Percentiles rank a stretch among this genome's conserved stretches.
These are phyloP conservation scores for Botrytis squamosa DNA, from an alignment of 2,329 filamentous ascomycete genomes.

Conservation along the genomic window DNA sequence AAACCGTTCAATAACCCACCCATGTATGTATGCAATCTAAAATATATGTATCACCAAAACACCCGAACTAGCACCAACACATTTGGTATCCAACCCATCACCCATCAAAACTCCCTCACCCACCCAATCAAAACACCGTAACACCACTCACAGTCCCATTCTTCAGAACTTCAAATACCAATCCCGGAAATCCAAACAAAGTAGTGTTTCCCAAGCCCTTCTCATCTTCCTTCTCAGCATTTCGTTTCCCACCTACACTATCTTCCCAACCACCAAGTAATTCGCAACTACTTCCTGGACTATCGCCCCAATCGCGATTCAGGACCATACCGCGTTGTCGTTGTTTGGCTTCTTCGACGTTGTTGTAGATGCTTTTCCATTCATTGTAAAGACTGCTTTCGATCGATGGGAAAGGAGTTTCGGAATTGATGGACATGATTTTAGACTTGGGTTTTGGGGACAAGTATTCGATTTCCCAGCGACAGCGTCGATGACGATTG, in stretches of 20 bases:
- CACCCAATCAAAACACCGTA: slow-evolving; percentile 68
- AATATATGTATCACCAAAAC: slow-evolving; percentile 4
- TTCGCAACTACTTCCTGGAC: slow-evolving; percentile 85
- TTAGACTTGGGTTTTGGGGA: slow-evolving; percentile 42
- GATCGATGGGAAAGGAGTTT: slow-evolving; percentile 73
- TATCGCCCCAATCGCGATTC: slow-evolving; percentile 88
- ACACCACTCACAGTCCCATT: slow-evolving; percentile 86
- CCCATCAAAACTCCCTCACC: slow-evolving; percentile 15
- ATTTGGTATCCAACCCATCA: slow-evolving; percentile 2
- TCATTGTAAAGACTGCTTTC: slow-evolving; percentile 65
- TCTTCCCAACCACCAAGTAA: slow-evolving; percentile 82
- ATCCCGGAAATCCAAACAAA: slow-evolving; percentile 86
- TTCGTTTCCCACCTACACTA: slow-evolving; percentile 47
- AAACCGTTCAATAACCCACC: not conserved
- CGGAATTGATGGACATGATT: slow-evolving; percentile 43
- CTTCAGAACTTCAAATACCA: slow-evolving; percentile 94
- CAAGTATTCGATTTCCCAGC: slow-evolving; percentile 74
- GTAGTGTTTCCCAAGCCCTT: slow-evolving; percentile 70
- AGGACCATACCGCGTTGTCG: slow-evolving; percentile 77
- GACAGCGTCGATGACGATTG: slow-evolving; percentile 85
- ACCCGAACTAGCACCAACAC: not conserved
- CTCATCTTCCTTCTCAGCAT: slow-evolving; percentile 50
- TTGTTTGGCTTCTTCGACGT: slow-evolving; percentile 50
- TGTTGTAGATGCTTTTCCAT: slow-evolving; percentile 67
- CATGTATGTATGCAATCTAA: not conserved